Base-by-base conservation (phyloP, 768 basidiomycete genomes). In the Phlebiopsis flavidoalba region DNA sequence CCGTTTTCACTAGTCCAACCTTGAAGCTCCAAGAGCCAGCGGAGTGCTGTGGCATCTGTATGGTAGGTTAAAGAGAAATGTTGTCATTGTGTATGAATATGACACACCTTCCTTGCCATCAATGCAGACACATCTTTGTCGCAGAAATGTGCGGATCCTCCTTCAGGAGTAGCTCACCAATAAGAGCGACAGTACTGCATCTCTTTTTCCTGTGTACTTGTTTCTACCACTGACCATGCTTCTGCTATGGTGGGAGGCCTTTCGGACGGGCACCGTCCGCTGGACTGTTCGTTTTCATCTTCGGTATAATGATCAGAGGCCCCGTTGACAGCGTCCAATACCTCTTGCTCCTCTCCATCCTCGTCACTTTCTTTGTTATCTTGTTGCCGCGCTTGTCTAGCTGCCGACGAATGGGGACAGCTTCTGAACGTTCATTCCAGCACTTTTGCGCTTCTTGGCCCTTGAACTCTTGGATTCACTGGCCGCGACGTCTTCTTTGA, bases 41-140 rank as follows among this genome's bases (percentile, higher is more conserved):
- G 2, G 76, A 65, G 68, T 89, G 89, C 63, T 85, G 80, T 26
- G 85, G 81, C 75, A 89, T 76, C 89, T 90, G 59, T 11, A 47
- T 22, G 10, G 19, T 15, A 50, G 50, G 57, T 26, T 58, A 36
- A 31, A 31, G 26, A 35, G 45, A 15, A 58, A 65, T 52, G 59
- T 33, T 17, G 15, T 17, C 11, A 46, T 15, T 53, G 31, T 26
- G 11, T n/a, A 37, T 47, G 21, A 19, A 58, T 26, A 46, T 58
- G 22, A 21, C 72, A 33, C 57, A 84, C 87, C 76, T 85, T 58
- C 1, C 3, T 2, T 12, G 36, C 6, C 84, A 52, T 68, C 62
- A 60, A 77, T 64, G 14, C 87, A 57, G 43, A 73, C 76, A 73
- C 76, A 22, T 67, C 61, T 21, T 76, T 67, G 19, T 88, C 67